Base-by-base conservation (phyloP, 1,284 basidiomycete genomes). In the Tilletia setariae region DNA sequence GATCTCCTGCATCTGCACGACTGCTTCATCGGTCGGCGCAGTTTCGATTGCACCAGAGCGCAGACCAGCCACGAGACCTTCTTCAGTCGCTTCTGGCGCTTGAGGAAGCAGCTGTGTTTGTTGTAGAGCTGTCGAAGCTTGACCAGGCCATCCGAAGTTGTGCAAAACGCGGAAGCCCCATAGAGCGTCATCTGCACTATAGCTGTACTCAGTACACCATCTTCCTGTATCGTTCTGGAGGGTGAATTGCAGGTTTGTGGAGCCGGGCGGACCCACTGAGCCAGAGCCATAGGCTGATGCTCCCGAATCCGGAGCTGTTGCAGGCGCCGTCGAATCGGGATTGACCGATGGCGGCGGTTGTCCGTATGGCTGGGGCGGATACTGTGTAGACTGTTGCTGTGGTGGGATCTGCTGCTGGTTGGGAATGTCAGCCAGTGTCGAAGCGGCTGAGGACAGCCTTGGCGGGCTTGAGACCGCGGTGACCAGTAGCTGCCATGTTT, bases 191-290 rank as follows among this genome's bases (percentile, higher is more conserved):
- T 94, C 91, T 0, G 92, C 91, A 71, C 92, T 94, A 86, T 92
- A 98, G 15, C 90, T 92, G 79, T 96, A 98, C 83, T 98, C 95
- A 2, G 91, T 90, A 72, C 91, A 93, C 89, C 92, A 95, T 73
- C 90, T 88, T 0, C 94, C 94, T 1, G 92, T 89, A 79, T 97
- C 93, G 76, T 95, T 92, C 83, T 97, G 93, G 32, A 98, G 83
- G 70, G 88, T 92, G 70, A 98, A 82, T 86, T 97, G 90, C 72
- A 97, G 81, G 19, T 82, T 79, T 0, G 81, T 81, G 32, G 77
- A 70, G 2, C 78, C 79, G 0, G 78, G 74, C 6, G 74, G 72
- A 6, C 72, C 74, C 6, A 74, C 32, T 1, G 68, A 59, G 16
- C 53, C 70, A 2, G 64, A 35, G 23, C 25, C 53, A 1, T 67